Conservation (phyloP, 352 stramenopile genomes). For the Pythium insidiosum region DNA sequence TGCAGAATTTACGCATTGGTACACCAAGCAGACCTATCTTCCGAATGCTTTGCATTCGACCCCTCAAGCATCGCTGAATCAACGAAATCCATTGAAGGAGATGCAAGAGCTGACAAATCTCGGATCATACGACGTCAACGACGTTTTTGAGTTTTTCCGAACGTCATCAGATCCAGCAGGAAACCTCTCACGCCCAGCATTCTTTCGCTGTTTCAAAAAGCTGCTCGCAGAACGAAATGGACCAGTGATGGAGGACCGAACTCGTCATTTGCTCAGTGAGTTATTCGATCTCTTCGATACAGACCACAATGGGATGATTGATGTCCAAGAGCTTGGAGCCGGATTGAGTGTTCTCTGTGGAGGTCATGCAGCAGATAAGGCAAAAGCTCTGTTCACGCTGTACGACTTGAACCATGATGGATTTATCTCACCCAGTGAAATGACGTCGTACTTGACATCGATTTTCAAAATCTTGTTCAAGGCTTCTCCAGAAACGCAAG, state of each 20-base stretch:
- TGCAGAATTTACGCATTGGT: slow-evolving; percentile 84
- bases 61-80: too few relatives aligned
- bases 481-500: slow-evolving; percentile 50
- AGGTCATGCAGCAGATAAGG: slow-evolving; percentile 60
- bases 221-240: slow-evolving; percentile 33
- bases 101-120: slow-evolving; percentile 81
- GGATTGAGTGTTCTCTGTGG: slow-evolving; percentile 86
- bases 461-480: slow-evolving; percentile 87
- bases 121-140: slow-evolving; percentile 72
- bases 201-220: slow-evolving; percentile 84
- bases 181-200: slow-evolving; percentile 55
- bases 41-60: background rate
- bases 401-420: slow-evolving; percentile 82
- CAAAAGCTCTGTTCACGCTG: slow-evolving; percentile 70
- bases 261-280: slow-evolving; percentile 47
- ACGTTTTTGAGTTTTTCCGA: slow-evolving; percentile 85
- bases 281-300: slow-evolving; percentile 80
- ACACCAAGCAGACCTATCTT: slow-evolving; percentile 27
- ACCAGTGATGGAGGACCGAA: slow-evolving; percentile 28
- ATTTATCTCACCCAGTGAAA: slow-evolving; percentile 73
- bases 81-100: slow-evolving; percentile 46
- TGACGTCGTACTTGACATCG: slow-evolving; percentile 74
- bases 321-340: slow-evolving; percentile 77
- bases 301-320: slow-evolving; percentile 72
- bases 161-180: slow-evolving; percentile 49